These are phyloP conservation scores for Staphylotrichum tortipilum DNA, from an alignment of 495 filamentous ascomycete species.

Conservation along the genomic window DNA sequence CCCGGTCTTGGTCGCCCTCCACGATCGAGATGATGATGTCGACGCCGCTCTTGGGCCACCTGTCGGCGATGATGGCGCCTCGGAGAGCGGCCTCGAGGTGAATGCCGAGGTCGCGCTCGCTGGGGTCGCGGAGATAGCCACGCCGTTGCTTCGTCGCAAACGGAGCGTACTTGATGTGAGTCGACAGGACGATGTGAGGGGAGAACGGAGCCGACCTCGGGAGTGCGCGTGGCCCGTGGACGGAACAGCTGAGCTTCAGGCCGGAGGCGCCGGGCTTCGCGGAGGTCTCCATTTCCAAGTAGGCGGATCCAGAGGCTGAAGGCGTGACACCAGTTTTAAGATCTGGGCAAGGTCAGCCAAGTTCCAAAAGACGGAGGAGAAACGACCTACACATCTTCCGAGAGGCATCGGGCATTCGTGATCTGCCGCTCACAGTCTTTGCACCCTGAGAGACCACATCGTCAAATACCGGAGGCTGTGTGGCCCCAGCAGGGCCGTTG, in stretches of 20 bases:
- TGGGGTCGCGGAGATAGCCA: slow-evolving; percentile 78
- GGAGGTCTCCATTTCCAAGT: slow-evolving; percentile 71
- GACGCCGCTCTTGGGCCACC: slow-evolving; percentile 94
- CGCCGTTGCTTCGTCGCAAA: slow-evolving; percentile 76
- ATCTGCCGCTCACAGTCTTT: slow-evolving; percentile 38
- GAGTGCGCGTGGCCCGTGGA: slow-evolving; percentile 87
- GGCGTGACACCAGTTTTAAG: slow-evolving; percentile 87
- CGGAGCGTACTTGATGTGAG: slow-evolving; percentile 90
- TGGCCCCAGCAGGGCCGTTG: slow-evolving; percentile 76
- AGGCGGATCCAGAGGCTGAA: slow-evolving; percentile 88
- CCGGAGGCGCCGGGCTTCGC: slow-evolving; percentile 46
- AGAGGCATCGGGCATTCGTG: slow-evolving; percentile 49
- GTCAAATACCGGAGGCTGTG: slow-evolving; percentile 63
- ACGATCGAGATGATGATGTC: slow-evolving; percentile 87
- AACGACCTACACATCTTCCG: slow-evolving; percentile 71
- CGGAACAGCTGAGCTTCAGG: slow-evolving; percentile 81
- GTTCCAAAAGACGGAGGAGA: neutral
- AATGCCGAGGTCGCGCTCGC: slow-evolving; percentile 80
- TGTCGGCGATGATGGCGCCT: slow-evolving; percentile 80
- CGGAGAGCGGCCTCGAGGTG: slow-evolving; percentile 86
- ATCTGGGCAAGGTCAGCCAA: slow-evolving; percentile 43
- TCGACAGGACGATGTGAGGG: slow-evolving; percentile 80
- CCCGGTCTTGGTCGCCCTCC: slow-evolving; percentile 65
- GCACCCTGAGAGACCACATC: slow-evolving; percentile 30
- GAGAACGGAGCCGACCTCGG: slow-evolving; percentile 83